Conservation (phyloP, 2,329 filamentous ascomycete genomes). For the Lasiodiplodia gonubiensis region DNA sequence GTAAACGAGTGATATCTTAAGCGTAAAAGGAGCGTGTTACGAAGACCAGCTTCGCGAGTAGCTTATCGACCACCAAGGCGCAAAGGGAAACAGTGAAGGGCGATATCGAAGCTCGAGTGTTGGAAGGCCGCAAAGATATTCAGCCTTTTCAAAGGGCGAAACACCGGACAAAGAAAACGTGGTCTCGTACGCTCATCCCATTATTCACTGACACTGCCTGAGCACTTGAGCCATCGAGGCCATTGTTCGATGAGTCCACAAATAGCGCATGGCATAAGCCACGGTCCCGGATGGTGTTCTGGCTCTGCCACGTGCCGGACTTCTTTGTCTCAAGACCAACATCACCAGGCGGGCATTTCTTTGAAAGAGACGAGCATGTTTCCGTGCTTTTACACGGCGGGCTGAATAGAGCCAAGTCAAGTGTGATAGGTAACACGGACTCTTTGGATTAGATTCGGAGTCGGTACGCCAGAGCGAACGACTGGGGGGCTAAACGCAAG, state of each 20-base stretch:
- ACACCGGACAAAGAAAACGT: constrained; percentile 14
- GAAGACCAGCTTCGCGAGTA: constrained; percentile 29
- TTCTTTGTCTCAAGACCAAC: not conserved
- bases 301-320: not conserved
- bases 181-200: not conserved
- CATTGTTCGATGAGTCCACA: not conserved
- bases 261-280: not conserved
- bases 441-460: not conserved
- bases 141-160: constrained; percentile 9
- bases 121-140: constrained; percentile 5
- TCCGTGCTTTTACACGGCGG: not conserved
- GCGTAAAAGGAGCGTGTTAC: constrained; percentile 9
- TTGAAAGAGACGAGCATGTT: too few species aligned
- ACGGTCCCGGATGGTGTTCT: not conserved
- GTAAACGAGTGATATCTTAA: not conserved
- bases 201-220: not conserved
- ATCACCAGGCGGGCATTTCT: not conserved
- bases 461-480: not conserved
- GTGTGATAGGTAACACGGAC: not conserved
- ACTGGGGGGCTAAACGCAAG: not conserved
- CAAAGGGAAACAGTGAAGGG: not conserved
- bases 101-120: not conserved
- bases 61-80: constrained; percentile 3
- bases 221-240: not conserved
- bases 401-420: not conserved